These are phyloP conservation scores for Oxyria digyna DNA, from an alignment of 148 eudicot genomes.

Conservation along the genomic window DNA sequence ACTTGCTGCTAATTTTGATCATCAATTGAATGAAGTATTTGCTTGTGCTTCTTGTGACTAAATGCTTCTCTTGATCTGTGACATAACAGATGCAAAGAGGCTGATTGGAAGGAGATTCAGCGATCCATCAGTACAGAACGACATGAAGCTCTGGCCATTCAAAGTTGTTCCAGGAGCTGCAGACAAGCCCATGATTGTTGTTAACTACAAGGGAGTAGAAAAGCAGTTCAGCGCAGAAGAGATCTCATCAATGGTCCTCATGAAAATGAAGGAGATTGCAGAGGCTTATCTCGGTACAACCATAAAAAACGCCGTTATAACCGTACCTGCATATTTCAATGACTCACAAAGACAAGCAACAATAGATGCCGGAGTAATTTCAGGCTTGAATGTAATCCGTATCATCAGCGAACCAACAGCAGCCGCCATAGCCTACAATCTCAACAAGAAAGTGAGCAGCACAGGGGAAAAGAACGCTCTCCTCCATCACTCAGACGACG, in stretches of 20 bases:
- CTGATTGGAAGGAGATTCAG: constrained; percentile 11
- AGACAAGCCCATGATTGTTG: constrained; percentile 10
- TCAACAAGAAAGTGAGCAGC: constrained; percentile 11
- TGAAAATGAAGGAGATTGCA: constrained; percentile 7
- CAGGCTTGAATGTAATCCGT: constrained; percentile 5
- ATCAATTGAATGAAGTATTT: too few species aligned
- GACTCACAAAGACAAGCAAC: constrained; percentile 9
- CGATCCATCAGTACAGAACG: constrained; percentile 8
- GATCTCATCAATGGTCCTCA: constrained; percentile 6
- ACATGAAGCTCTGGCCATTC: constrained; percentile 12
- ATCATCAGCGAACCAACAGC: constrained; percentile 8
- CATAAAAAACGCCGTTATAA: constrained; percentile 8
- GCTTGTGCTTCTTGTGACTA: too few species aligned
- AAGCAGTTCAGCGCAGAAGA: constrained; percentile 5
- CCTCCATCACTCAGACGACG: constrained; percentile 2
- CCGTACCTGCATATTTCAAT: constrained; percentile 11
- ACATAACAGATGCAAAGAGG: constrained; percentile 7
- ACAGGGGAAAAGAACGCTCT: constrained; percentile 2
- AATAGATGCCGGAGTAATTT: constrained; percentile 2
- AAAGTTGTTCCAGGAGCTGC: constrained; percentile 5
- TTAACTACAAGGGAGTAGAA: constrained; percentile 1
- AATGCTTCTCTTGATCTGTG: neutral
- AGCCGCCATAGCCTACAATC: constrained; percentile 8
- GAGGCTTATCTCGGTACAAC: constrained; percentile 7
- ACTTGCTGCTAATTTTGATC: too few species aligned